Conservation (phyloP, 208 protist genomes). For the Phytomonas sp. region DNA sequence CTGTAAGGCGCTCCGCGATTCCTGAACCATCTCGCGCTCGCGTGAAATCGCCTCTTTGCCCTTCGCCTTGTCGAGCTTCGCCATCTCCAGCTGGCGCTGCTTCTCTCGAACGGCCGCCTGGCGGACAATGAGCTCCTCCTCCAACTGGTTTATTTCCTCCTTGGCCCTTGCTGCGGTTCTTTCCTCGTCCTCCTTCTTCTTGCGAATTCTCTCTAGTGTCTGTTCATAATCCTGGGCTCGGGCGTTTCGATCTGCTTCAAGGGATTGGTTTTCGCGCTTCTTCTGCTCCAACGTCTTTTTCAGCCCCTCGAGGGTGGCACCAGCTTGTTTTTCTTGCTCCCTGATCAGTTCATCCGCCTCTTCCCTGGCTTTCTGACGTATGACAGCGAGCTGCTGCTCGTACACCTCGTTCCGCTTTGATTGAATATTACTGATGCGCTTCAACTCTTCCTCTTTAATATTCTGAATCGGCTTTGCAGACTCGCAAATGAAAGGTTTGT, state of each 20-base stretch:
- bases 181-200: slow-evolving; percentile 87
- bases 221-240: slow-evolving; percentile 79
- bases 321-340: slow-evolving; percentile 68
- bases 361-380: slow-evolving; percentile 62
- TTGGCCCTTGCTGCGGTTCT: slow-evolving; percentile 41
- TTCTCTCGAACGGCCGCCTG: slow-evolving; percentile 66
- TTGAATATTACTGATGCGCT: slow-evolving; percentile 72
- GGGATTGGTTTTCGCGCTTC: slow-evolving; percentile 65
- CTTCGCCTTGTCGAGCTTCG: slow-evolving; percentile 78
- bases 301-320: slow-evolving; percentile 64
- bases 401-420: slow-evolving; percentile 61
- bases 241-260: slow-evolving; percentile 72
- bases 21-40: slow-evolving; percentile 64
- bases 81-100: slow-evolving; percentile 85
- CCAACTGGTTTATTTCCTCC: slow-evolving; percentile 72
- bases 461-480: slow-evolving; percentile 69
- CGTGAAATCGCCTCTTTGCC: slow-evolving; percentile 72
- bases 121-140: slow-evolving; percentile 71
- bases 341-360: slow-evolving; percentile 67
- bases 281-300: slow-evolving; percentile 71
- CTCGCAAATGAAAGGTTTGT: slow-evolving; percentile 86
- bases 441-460: slow-evolving; percentile 85
- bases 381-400: slow-evolving; percentile 60
- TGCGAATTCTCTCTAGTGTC: slow-evolving; percentile 80
- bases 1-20: slow-evolving; percentile 59